Percentiles rank a stretch among this genome's conserved stretches.
Conservation (phyloP, 768 basidiomycete species). For the Leucosporidium creatinivorum region DNA sequence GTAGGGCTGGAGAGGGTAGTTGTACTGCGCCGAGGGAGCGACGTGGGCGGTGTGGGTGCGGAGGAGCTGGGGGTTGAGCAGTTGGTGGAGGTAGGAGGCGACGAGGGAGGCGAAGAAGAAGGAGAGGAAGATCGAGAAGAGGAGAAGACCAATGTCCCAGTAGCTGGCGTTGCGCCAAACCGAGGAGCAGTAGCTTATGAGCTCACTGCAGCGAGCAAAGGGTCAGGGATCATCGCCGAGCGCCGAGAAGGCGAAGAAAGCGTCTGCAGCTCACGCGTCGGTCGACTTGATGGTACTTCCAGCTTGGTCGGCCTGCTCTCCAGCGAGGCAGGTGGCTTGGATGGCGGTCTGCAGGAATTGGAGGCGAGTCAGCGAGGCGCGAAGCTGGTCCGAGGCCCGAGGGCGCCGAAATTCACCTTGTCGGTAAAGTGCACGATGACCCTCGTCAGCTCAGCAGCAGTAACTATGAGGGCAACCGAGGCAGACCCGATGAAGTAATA, state of each 20-base stretch:
- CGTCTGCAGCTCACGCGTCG: no score
- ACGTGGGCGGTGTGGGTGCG: background rate
- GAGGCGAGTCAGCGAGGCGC: background rate
- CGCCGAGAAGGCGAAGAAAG: no score
- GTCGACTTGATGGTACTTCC: no score
- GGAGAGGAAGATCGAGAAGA: conserved; percentile 20
- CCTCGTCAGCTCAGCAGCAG: conserved; percentile 8
- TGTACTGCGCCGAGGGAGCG: background rate
- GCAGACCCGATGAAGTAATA: conserved; percentile 18
- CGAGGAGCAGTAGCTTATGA: no score
- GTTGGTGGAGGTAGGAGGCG: conserved; percentile 26
- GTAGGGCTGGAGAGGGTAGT: conserved; percentile 1
- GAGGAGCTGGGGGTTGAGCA: conserved; percentile 16
- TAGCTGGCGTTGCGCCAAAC: conserved; percentile 4
- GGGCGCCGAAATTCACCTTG: background rate
- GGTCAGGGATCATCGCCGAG: background rate
- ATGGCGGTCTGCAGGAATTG: background rate
- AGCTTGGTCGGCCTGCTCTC: no score
- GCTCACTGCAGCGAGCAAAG: background rate
- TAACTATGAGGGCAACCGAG: conserved; percentile 12
- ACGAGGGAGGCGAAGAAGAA: conserved; percentile 28
- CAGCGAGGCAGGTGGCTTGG: conserved; percentile 6
- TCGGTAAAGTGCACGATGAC: conserved; percentile 13
- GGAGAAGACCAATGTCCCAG: conserved; percentile 24
- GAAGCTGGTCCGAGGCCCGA: background rate